These are phyloP conservation scores for Suillus lakei DNA, from an alignment of 768 basidiomycete genomes.

Conservation along the genomic window DNA sequence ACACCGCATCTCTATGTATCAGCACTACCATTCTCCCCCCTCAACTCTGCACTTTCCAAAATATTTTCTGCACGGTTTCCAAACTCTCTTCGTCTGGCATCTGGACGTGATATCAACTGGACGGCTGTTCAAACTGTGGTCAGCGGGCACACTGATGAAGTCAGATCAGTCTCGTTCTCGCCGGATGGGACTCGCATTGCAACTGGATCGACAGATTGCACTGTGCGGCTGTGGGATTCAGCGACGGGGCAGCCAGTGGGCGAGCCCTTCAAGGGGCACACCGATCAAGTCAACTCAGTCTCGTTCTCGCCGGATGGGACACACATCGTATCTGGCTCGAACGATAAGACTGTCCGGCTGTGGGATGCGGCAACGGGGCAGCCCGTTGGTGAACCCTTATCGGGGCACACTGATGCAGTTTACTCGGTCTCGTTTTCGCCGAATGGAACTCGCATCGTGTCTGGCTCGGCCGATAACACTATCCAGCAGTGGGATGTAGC, in stretches of 20 bases:
- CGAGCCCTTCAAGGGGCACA: conserved; percentile 1
- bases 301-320: conserved; percentile 4
- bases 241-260: neutral
- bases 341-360: conserved; percentile 4
- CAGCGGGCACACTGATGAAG: neutral
- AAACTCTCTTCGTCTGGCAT: conserved; percentile 1
- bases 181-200: conserved; percentile 4
- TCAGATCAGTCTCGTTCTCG: neutral
- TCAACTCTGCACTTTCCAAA: conserved; percentile 21
- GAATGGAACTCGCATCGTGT: conserved; percentile 10
- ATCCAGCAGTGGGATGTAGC: conserved; percentile 13
- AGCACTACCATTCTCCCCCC: no score
- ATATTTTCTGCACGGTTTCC: conserved; percentile 11
- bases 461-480: conserved; percentile 10
- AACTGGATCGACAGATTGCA: neutral
- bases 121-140: neutral
- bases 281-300: neutral
- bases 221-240: conserved; percentile 9
- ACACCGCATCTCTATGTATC: no score
- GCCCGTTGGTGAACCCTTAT: neutral
- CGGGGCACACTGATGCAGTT: conserved; percentile 12
- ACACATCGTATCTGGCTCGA: conserved; percentile 2
- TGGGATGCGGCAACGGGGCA: conserved; percentile 2
- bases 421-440: conserved; percentile 18
- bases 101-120: neutral